Conservation (phyloP, 108 stramenopile species). For the Skeletonema grethae region DNA sequence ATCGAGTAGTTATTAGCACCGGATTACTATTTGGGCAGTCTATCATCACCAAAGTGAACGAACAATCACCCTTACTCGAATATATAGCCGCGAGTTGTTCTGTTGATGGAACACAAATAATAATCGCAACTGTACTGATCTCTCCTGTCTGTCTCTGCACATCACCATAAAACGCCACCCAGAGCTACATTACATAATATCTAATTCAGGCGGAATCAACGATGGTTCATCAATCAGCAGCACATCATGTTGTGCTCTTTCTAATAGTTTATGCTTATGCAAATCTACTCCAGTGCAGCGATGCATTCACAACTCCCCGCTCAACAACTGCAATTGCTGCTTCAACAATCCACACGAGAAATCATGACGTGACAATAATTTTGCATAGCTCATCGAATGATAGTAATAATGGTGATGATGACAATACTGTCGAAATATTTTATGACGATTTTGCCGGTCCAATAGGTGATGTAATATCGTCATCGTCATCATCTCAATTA, state of each 20-base stretch:
- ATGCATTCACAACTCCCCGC: not conserved
- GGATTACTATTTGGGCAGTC: too few relatives aligned
- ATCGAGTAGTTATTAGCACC: too few relatives aligned
- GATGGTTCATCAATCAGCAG: not conserved
- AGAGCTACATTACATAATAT: too few relatives aligned
- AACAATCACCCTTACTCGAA: too few relatives aligned
- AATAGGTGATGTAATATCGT: not conserved
- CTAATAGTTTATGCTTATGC: too few relatives aligned
- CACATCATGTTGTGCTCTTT: not conserved
- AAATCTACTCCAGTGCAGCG: not conserved
- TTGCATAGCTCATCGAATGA: not conserved
- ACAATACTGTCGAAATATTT: not conserved
- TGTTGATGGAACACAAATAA: too few relatives aligned
- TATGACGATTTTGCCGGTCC: constrained; percentile 18
- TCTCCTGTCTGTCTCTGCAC: too few relatives aligned
- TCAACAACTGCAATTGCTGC: not conserved
- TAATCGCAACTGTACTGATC: too few relatives aligned
- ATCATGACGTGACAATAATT: not conserved
- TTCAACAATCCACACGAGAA: not conserved
- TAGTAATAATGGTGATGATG: not conserved
- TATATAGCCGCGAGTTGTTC: too few relatives aligned
- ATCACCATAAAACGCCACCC: too few relatives aligned
- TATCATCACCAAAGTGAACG: too few relatives aligned
- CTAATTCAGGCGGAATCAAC: too few relatives aligned
- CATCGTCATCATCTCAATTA: not conserved